phyloP scores from a whole-genome alignment of 768 basidiomycete species.

The Agaricus blazei region DNA sequence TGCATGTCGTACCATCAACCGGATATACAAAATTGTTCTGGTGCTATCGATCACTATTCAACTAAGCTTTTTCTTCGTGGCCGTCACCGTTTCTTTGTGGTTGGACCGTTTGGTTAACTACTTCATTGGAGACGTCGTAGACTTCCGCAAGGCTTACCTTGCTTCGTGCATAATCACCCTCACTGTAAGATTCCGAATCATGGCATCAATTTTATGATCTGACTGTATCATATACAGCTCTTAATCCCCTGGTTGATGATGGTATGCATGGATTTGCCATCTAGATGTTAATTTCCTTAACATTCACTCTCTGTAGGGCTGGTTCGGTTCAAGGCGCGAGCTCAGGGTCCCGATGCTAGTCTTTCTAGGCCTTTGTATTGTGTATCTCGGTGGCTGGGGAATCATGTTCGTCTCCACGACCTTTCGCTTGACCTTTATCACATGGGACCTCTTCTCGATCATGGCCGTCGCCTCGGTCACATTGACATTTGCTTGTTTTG shows the following conservation, averaged over 20 bases:
- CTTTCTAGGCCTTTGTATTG: constrained; percentile 56
- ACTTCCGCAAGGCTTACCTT: constrained; percentile 45
- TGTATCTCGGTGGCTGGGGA: constrained; percentile 66
- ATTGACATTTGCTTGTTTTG: constrained; percentile 48
- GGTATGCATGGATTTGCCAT: constrained; percentile 26
- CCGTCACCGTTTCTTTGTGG: constrained; percentile 66
- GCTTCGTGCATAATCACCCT: constrained; percentile 51
- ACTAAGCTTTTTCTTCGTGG: constrained; percentile 75
- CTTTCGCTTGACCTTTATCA: constrained; percentile 72
- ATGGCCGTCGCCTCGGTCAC: constrained; percentile 55
- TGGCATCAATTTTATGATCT: neutral
- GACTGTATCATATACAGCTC: neutral
- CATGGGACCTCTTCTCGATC: constrained; percentile 71
- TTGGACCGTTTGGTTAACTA: constrained; percentile 72
- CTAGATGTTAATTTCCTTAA: constrained; percentile 1
- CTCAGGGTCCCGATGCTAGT: constrained; percentile 49
- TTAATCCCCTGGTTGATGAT: constrained; percentile 66
- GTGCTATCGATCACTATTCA: constrained; percentile 69
- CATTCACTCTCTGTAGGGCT: constrained; percentile 43
- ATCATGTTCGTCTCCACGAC: constrained; percentile 67
- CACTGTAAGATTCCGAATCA: constrained; percentile 39
- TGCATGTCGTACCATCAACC: constrained; percentile 67
- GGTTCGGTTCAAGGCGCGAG: constrained; percentile 72
- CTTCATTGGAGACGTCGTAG: constrained; percentile 49
- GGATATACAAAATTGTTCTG: constrained; percentile 69